Percentiles rank a stretch among this genome's conserved stretches.
phyloP scores from a whole-genome alignment of 2,329 filamentous ascomycete species.

The Metarhizium guizhouense region DNA sequence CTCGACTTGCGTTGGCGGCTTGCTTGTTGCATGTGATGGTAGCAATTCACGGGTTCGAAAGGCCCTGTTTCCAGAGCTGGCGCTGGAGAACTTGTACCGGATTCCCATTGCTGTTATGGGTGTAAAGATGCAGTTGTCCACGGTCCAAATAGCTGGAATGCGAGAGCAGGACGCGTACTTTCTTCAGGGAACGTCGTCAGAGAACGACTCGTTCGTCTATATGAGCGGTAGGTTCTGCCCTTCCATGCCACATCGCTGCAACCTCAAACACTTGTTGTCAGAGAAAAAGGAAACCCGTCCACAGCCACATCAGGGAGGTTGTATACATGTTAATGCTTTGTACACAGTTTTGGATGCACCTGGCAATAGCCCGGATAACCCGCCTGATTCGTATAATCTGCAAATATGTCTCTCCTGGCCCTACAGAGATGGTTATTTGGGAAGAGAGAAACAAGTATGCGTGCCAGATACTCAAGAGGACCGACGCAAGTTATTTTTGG shows the following conservation, averaged over 20 bases:
- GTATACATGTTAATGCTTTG: background rate
- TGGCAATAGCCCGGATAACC: conserved; percentile 24
- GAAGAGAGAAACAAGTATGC: conserved; percentile 20
- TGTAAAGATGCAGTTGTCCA: conserved; percentile 30
- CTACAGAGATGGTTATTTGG: conserved; percentile 24
- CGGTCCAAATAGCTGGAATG: conserved; percentile 31
- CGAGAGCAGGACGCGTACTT: conserved; percentile 43
- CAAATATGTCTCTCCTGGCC: conserved; percentile 47
- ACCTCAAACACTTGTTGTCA: background rate
- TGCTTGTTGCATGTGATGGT: conserved; percentile 44
- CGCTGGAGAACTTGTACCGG: conserved; percentile 17
- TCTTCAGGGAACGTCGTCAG: conserved; percentile 43
- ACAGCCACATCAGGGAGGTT: background rate
- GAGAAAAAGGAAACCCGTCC: background rate
- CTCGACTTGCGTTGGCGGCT: conserved; percentile 27
- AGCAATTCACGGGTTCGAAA: conserved; percentile 33
- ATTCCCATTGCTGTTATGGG: conserved; percentile 42
- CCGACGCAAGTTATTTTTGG: conserved; percentile 31
- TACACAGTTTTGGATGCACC: conserved; percentile 38
- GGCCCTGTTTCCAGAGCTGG: conserved; percentile 22
- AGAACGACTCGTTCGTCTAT: conserved; percentile 41
- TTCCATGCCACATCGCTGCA: background rate
- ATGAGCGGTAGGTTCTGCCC: conserved; percentile 33
- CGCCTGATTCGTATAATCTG: conserved; percentile 29
- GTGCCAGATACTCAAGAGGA: conserved; percentile 31